Evolutionary conservation across 768 basidiomycete species (phyloP).

Genomic region (Jaapia argillacea): DNA sequence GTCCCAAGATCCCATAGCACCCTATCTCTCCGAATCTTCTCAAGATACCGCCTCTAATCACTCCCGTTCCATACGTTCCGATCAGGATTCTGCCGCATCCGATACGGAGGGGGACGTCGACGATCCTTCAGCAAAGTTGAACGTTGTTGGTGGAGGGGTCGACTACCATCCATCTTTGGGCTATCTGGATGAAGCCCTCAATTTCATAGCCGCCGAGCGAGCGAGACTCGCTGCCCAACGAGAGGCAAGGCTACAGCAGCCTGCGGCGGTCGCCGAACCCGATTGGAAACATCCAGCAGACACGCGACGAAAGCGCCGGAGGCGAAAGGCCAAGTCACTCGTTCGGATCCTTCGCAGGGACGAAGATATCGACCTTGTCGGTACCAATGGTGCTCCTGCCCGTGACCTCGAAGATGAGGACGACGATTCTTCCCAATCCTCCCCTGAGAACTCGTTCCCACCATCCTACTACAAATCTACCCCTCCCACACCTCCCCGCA

Average conservation of each 20-base stretch:
- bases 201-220: constrained; percentile 67
- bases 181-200: constrained; percentile 60
- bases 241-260: constrained; percentile 9
- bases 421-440: constrained; percentile 13
- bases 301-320: constrained; percentile 26
- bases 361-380: constrained; percentile 4
- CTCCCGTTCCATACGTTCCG: constrained; percentile 13
- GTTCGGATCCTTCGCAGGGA: constrained; percentile 4
- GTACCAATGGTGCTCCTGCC: no score
- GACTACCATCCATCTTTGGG: constrained; percentile 56
- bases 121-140: constrained; percentile 15
- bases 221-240: constrained; percentile 40
- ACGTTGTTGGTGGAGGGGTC: constrained; percentile 8
- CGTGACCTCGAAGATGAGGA: neutral
- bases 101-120: constrained; percentile 13
- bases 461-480: constrained; percentile 16
- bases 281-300: no score
- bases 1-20: constrained; percentile 46
- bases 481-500: constrained; percentile 12
- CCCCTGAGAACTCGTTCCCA: constrained; percentile 7
- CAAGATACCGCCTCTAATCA: constrained; percentile 3
- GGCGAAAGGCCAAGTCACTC: constrained; percentile 15
- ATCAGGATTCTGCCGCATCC: constrained; percentile 19
- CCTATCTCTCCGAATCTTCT: constrained; percentile 33
- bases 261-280: constrained; percentile 22